These are phyloP conservation scores for Aspergillus coremiiformis DNA, from an alignment of 495 filamentous ascomycete species.

Conservation along the genomic window DNA sequence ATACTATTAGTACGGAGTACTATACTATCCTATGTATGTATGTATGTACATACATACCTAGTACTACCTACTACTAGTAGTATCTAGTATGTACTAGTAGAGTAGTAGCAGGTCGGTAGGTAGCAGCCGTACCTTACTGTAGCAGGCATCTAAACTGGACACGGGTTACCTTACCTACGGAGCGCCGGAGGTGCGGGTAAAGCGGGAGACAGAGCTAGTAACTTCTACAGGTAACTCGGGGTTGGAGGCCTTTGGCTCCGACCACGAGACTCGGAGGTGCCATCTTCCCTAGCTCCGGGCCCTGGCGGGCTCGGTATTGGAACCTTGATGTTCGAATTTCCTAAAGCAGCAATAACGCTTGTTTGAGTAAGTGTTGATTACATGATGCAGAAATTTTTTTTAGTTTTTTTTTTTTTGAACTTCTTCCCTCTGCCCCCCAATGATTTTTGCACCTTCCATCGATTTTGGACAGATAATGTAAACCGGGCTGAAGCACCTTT, in stretches of 20 bases:
- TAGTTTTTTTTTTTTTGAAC: too few species aligned
- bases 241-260: slow-evolving; percentile 15
- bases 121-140: too few species aligned
- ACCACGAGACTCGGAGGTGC: slow-evolving; percentile 18
- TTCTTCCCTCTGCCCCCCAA: too few species aligned
- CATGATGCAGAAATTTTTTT: not conserved
- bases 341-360: slow-evolving; percentile 6
- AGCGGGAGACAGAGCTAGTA: not conserved
- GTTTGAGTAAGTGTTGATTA: slow-evolving; percentile 4
- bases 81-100: too few species aligned
- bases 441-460: too few species aligned
- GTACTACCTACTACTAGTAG: not conserved
- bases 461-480: too few species aligned
- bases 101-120: too few species aligned
- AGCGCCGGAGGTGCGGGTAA: slow-evolving; percentile 12
- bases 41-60: too few species aligned
- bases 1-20: too few species aligned
- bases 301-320: too few species aligned
- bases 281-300: slow-evolving; percentile 6
- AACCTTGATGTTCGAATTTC: slow-evolving; percentile 12
- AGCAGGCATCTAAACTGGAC: too few species aligned
- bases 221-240: not conserved
- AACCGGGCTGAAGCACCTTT: too few species aligned
- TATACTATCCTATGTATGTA: not conserved
- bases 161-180: slow-evolving; percentile 2